Conservation (phyloP, 805 yeast species). For the Diddensiella transvaalensis region DNA sequence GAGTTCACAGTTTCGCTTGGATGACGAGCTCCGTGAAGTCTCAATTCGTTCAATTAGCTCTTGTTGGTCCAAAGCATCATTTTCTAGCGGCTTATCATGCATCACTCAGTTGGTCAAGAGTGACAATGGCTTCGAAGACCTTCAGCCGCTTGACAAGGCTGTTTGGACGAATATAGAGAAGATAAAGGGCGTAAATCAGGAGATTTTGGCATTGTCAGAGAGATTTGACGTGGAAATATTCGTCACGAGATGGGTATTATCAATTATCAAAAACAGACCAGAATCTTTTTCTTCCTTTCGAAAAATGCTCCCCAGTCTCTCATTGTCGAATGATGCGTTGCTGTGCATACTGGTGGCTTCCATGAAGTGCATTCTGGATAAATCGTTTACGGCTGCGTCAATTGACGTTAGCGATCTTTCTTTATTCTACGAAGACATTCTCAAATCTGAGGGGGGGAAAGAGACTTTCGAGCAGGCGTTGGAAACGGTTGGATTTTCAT, state of each 20-base stretch:
- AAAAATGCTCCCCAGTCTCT: constrained; percentile 20
- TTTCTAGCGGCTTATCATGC: constrained; percentile 31
- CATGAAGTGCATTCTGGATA: constrained; percentile 3
- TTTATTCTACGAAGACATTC: constrained; percentile 40
- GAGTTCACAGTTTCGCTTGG: constrained; percentile 65
- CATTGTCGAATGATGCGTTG: constrained; percentile 19
- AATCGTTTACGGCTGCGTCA: neutral
- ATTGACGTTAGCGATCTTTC: constrained; percentile 33
- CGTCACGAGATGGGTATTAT: constrained; percentile 42
- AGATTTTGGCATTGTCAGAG: constrained; percentile 26
- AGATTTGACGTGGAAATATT: constrained; percentile 39
- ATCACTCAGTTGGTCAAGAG: constrained; percentile 32
- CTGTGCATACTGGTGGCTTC: constrained; percentile 16
- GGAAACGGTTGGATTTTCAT: constrained; percentile 2
- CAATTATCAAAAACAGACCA: constrained; percentile 44
- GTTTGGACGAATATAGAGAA: constrained; percentile 21
- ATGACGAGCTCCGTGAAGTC: constrained; percentile 51
- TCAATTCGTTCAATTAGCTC: constrained; percentile 56
- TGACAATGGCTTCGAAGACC: constrained; percentile 17
- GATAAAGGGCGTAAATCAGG: constrained; percentile 24
- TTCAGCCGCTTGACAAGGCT: constrained; percentile 19
- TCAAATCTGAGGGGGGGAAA: constrained; percentile 39
- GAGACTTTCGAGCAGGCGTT: constrained; percentile 20
- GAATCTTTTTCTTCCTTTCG: constrained; percentile 21
- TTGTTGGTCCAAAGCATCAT: constrained; percentile 38